Conservation (phyloP, 805 yeast genomes). For the Suhomyces emberorum region DNA sequence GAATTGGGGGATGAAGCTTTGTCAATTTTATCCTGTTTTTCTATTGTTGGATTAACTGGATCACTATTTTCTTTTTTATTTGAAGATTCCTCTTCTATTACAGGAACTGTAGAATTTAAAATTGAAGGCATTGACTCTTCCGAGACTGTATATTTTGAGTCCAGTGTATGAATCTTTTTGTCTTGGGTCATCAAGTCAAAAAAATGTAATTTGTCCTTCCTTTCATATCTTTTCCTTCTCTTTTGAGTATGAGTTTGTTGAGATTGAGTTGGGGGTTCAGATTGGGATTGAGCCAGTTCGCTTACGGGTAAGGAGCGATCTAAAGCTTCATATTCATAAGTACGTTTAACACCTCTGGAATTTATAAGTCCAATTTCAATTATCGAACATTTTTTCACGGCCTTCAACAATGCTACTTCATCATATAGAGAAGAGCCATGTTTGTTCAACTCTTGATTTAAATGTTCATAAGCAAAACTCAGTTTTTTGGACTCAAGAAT, state of each 20-base stretch:
- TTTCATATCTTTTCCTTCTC: conserved; percentile 31
- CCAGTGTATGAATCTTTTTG: too few species aligned
- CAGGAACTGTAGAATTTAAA: too few species aligned
- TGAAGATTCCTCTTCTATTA: too few species aligned
- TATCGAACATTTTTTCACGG: conserved; percentile 6
- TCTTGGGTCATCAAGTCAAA: conserved; percentile 22
- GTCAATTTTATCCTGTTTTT: too few species aligned
- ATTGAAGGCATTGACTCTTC: too few species aligned
- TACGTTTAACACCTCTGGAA: conserved; percentile 2
- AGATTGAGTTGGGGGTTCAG: conserved; percentile 4
- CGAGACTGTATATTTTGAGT: too few species aligned
- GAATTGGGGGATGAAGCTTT: too few species aligned
- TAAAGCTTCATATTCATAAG: too few species aligned
- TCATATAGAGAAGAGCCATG: not conserved
- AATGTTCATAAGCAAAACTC: not conserved
- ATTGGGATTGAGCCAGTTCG: too few species aligned
- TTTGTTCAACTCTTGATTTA: not conserved
- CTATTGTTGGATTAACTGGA: too few species aligned
- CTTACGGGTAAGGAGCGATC: too few species aligned
- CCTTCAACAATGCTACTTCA: conserved; percentile 8
- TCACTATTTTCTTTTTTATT: too few species aligned
- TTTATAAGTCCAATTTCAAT: conserved; percentile 2
- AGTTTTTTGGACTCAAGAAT: not conserved
- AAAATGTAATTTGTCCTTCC: conserved; percentile 32
- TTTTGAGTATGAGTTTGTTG: conserved; percentile 7